Conservation (phyloP, 345 rosid genomes). For the Lenwebbia sp. region DNA sequence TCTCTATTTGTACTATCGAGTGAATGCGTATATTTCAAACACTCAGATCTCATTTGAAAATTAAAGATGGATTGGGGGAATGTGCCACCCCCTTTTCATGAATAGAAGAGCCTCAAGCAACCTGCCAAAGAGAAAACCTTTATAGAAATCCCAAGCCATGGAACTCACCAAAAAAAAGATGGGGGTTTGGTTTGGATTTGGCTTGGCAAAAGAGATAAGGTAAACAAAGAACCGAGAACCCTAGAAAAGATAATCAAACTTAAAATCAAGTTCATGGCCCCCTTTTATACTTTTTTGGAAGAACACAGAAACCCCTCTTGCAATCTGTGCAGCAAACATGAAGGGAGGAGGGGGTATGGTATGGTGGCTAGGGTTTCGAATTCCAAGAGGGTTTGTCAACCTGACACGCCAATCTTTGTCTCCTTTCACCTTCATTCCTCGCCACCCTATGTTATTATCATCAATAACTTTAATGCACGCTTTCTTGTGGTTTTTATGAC, state of each 20-base stretch:
- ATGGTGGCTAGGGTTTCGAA: background rate
- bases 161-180: background rate
- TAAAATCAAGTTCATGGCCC: background rate
- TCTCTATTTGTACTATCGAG: background rate
- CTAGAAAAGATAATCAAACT: background rate
- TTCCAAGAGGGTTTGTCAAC: background rate
- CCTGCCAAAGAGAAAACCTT: background rate
- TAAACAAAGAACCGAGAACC: background rate
- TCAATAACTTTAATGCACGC: constrained; percentile 8
- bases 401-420: constrained; percentile 10
- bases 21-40: background rate
- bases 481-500: background rate
- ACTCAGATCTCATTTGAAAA: background rate
- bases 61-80: background rate
- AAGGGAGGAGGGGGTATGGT: background rate
- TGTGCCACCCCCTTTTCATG: background rate
- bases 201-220: background rate
- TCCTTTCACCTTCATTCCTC: background rate
- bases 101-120: background rate
- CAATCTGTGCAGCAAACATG: background rate
- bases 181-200: background rate
- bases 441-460: background rate
- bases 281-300: background rate
- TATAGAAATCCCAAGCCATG: background rate
- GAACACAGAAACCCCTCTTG: background rate